Percentiles rank a stretch among this genome's conserved stretches.
phyloP scores from a whole-genome alignment of 2,329 filamentous ascomycete genomes.

The Pseudohalonectria lignicola region DNA sequence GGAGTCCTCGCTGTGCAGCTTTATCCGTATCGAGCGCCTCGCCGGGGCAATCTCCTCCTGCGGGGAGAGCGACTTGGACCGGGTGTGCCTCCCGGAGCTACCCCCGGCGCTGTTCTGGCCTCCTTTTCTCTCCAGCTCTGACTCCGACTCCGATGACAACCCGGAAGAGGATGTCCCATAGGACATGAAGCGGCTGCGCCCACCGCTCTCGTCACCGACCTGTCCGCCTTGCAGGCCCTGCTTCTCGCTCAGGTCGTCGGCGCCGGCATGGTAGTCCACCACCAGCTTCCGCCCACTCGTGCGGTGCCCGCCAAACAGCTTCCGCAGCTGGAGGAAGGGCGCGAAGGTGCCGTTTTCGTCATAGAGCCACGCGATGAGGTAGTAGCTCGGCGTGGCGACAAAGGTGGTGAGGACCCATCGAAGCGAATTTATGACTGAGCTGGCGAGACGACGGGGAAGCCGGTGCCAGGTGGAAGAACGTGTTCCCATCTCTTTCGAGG shows the following conservation, averaged over 20 bases:
- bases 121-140: slow-evolving; percentile 33
- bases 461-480: slow-evolving; percentile 38
- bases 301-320: slow-evolving; percentile 41
- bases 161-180: slow-evolving; percentile 50
- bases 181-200: slow-evolving; percentile 14
- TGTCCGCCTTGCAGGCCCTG: slow-evolving; percentile 9
- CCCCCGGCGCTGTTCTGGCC: slow-evolving; percentile 13
- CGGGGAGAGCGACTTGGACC: slow-evolving; percentile 47
- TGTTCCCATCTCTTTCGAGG: slow-evolving; percentile 18
- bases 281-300: slow-evolving; percentile 37
- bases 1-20: slow-evolving; percentile 71
- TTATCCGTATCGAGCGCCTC: slow-evolving; percentile 80
- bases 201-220: slow-evolving; percentile 12
- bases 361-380: slow-evolving; percentile 73
- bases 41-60: slow-evolving; percentile 56
- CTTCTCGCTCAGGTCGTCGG: slow-evolving; percentile 19
- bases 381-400: slow-evolving; percentile 69
- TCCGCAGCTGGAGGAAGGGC: slow-evolving; percentile 61
- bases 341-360: slow-evolving; percentile 71
- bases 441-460: slow-evolving; percentile 59
- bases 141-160: slow-evolving; percentile 61
- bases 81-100: slow-evolving; percentile 35
- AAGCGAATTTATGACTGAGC: slow-evolving; percentile 63
- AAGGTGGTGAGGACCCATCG: slow-evolving; percentile 64
- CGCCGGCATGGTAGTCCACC: slow-evolving; percentile 20